Conservation (phyloP, 2,329 filamentous ascomycete species). For the Bipolaris oryzae region DNA sequence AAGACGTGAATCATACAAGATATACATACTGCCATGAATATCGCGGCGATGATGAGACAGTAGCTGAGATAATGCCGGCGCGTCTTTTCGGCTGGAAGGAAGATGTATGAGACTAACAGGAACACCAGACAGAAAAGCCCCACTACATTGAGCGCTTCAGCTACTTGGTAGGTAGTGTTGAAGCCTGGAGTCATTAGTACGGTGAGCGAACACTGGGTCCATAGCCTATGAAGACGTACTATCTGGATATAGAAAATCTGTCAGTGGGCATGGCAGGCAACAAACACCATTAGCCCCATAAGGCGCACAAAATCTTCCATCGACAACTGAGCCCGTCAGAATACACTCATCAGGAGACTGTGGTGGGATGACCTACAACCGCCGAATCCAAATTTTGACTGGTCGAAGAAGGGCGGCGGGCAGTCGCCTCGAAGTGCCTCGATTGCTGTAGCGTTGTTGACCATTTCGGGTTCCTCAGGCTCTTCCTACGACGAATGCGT, state of each 20-base stretch:
- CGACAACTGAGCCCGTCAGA: conserved; percentile 55
- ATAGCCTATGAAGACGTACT: conserved; percentile 49
- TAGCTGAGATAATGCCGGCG: conserved; percentile 92
- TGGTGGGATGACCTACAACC: conserved; percentile 65
- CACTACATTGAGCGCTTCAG: conserved; percentile 83
- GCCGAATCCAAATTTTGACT: conserved; percentile 63
- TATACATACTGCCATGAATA: conserved; percentile 77
- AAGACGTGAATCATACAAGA: not conserved
- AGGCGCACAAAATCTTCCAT: conserved; percentile 64
- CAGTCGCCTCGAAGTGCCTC: conserved; percentile 60
- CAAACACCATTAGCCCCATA: conserved; percentile 62
- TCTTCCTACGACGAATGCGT: conserved; percentile 32
- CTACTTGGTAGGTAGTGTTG: conserved; percentile 63
- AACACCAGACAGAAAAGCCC: conserved; percentile 75
- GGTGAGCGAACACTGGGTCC: conserved; percentile 5
- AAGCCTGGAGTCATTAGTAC: conserved; percentile 52
- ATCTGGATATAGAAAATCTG: conserved; percentile 73
- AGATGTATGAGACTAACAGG: conserved; percentile 77
- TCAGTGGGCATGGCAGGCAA: conserved; percentile 88
- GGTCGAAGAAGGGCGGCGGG: conserved; percentile 72
- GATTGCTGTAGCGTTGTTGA: conserved; percentile 34
- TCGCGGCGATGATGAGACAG: conserved; percentile 76
- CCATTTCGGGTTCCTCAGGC: conserved; percentile 3
- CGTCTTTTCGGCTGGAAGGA: conserved; percentile 85
- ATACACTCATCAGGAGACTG: not conserved